phyloP scores from a whole-genome alignment of 306 rosid genomes.

The Myrica gale region DNA sequence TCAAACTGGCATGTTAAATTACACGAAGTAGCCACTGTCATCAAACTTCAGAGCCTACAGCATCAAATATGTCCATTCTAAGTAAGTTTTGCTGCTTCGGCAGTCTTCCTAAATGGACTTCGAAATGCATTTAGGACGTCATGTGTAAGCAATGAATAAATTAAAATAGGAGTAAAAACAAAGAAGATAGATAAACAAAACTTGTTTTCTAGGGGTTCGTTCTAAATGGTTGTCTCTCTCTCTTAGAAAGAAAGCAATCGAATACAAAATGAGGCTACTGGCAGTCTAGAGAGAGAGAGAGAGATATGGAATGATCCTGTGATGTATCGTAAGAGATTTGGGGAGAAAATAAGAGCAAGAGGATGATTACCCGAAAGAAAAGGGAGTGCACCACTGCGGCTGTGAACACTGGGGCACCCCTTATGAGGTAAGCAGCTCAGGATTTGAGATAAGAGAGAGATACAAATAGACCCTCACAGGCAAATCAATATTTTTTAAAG shows the following conservation, averaged over 20 bases:
- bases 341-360: slow-evolving; percentile 66
- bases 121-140: slow-evolving; percentile 1
- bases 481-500: slow-evolving; percentile 44
- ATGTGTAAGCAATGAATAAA: neutral
- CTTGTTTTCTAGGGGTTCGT: slow-evolving; percentile 55
- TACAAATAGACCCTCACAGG: slow-evolving; percentile 33
- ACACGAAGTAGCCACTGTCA: slow-evolving; percentile 29
- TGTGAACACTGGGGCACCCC: slow-evolving; percentile 46
- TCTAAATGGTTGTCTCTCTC: slow-evolving; percentile 38
- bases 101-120: neutral
- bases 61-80: slow-evolving; percentile 14
- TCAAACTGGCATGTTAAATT: slow-evolving; percentile 26
- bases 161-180: neutral
- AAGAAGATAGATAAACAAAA: slow-evolving; percentile 7
- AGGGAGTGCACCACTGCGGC: slow-evolving; percentile 66
- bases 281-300: slow-evolving; percentile 40
- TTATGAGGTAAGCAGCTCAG: slow-evolving; percentile 77
- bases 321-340: slow-evolving; percentile 77
- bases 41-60: slow-evolving; percentile 4
- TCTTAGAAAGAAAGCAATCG: slow-evolving; percentile 35
- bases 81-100: neutral
- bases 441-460: slow-evolving; percentile 41
- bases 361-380: slow-evolving; percentile 93
- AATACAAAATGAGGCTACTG: slow-evolving; percentile 27
- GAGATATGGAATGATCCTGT: slow-evolving; percentile 55